Conservation (phyloP, 805 yeast species). For the Blastobotrys mokoenaii region DNA sequence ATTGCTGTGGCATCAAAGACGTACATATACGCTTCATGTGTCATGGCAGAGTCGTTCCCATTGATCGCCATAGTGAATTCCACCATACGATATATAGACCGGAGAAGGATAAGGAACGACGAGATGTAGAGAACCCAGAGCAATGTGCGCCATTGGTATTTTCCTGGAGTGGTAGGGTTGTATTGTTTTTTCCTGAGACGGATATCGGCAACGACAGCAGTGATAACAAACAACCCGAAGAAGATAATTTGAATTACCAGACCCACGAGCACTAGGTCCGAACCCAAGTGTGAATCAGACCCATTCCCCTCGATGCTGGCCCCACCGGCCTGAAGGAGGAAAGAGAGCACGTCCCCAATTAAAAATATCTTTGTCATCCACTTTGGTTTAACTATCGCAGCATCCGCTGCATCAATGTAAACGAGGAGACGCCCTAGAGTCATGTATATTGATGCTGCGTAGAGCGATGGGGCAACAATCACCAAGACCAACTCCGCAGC, state of each 20-base stretch:
- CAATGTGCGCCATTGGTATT: constrained; percentile 5
- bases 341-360: constrained; percentile 52
- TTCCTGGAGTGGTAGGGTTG: constrained; percentile 3
- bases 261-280: constrained; percentile 67
- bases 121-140: constrained; percentile 26
- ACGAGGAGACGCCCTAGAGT: constrained; percentile 55
- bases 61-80: constrained; percentile 3
- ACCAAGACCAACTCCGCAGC: constrained; percentile 58
- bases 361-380: constrained; percentile 58
- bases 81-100: constrained; percentile 62
- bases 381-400: constrained; percentile 44
- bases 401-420: constrained; percentile 43
- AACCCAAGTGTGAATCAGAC: constrained; percentile 37
- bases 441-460: constrained; percentile 76
- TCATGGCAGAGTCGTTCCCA: constrained; percentile 5
- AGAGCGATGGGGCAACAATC: constrained; percentile 72
- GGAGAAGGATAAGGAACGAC: constrained; percentile 46
- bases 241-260: constrained; percentile 67
- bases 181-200: constrained; percentile 4
- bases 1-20: constrained; percentile 16
- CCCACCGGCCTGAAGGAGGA: constrained; percentile 64
- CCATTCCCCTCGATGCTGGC: constrained; percentile 52
- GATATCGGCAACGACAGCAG: constrained; percentile 29
- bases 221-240: constrained; percentile 50
- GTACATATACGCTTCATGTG: constrained; percentile 14